Base-by-base conservation (phyloP, 2,329 filamentous ascomycete genomes). In the Aspergillus calidoustus region DNA sequence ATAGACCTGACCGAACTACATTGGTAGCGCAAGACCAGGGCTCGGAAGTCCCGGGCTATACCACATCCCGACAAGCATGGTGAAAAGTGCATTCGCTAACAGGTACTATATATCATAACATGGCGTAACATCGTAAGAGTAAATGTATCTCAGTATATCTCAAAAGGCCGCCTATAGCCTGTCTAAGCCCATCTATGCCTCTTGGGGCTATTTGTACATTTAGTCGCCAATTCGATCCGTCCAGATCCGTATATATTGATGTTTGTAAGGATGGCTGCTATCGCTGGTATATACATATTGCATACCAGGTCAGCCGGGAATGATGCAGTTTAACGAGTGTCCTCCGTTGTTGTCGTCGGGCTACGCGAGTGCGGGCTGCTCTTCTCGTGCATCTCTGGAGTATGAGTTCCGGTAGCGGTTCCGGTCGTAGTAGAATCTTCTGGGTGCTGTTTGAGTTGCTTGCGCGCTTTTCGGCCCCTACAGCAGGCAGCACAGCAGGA, bases 401-500 rank as follows among this genome's bases (percentile, higher is more conserved):
- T 52, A 11, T 51, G 47, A 6, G 34, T 31, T 22, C 55, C 53
- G 43, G 53, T 55, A 47, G 53, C 43, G 17, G 53, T 55, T 5
- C 53, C 55, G 0, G 54, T 48, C 48, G 28, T 30, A 23, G 44
- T 46, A 9, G 64, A 61, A 11, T 47, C 60, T 17, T 69, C 55
- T 3, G 67, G 41, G 23, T 64, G 66, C 23, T 48, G 60, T 58
- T 72, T 74, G 41, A 77, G 64, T 62, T 73, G 64, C 60, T 75
- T 76, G n/a, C 75, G 69, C 0, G 73, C 73, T 63, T 74, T 77
- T 5, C 73, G 73, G 7, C 76, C 77, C 28, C 78, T 76, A 54
- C 78, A 80, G 61, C 79, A 80, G 23, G 78, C 73, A 15, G 91
- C 96, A 76, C 92, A 97, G 69, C 89, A 91, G 76, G 94, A 84